Percentiles rank a stretch among this genome's conserved stretches.
Conservation (phyloP, 2,329 filamentous ascomycete species). For the Tolypocladium nubicola region DNA sequence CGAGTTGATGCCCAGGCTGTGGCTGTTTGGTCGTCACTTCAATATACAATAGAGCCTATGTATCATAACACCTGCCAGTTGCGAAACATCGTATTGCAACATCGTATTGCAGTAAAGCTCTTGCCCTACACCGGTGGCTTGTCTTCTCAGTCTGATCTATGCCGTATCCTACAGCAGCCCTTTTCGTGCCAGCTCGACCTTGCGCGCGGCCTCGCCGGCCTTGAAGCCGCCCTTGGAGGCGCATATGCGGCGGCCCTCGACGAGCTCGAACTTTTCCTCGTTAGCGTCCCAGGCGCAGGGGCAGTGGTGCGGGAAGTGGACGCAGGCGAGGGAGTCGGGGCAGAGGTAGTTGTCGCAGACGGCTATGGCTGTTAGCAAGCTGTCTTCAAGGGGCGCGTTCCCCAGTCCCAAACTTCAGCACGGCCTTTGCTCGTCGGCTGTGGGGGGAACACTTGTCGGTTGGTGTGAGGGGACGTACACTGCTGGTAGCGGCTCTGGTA, state of each 20-base stretch:
- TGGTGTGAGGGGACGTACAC: constrained; percentile 33
- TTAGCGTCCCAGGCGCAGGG: constrained; percentile 73
- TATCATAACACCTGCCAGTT: not conserved
- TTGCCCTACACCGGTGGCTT: not conserved
- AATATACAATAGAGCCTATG: not conserved
- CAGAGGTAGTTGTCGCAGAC: constrained; percentile 90
- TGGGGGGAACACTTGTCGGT: not conserved
- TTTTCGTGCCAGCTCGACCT: constrained; percentile 72
- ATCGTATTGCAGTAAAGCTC: not conserved
- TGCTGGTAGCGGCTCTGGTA: constrained; percentile 63
- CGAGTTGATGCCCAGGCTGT: not conserved
- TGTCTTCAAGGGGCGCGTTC: not conserved
- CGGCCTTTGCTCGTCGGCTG: no score
- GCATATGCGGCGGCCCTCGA: constrained; percentile 63
- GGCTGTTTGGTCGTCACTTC: not conserved
- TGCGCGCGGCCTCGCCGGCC: constrained; percentile 58
- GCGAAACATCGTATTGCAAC: not conserved
- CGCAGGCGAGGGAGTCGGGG: constrained; percentile 86
- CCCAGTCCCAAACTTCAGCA: not conserved
- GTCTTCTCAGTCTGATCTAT: no score
- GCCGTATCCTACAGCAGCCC: constrained; percentile 47
- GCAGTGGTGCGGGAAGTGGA: constrained; percentile 94
- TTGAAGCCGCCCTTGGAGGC: constrained; percentile 67
- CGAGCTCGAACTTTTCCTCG: constrained; percentile 69
- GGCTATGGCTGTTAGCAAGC: constrained; percentile 35